Evolutionary conservation across 495 filamentous ascomycete species (phyloP), one percentile per base, ranked within the genome.

Genomic region (Tirmania nivea): DNA sequence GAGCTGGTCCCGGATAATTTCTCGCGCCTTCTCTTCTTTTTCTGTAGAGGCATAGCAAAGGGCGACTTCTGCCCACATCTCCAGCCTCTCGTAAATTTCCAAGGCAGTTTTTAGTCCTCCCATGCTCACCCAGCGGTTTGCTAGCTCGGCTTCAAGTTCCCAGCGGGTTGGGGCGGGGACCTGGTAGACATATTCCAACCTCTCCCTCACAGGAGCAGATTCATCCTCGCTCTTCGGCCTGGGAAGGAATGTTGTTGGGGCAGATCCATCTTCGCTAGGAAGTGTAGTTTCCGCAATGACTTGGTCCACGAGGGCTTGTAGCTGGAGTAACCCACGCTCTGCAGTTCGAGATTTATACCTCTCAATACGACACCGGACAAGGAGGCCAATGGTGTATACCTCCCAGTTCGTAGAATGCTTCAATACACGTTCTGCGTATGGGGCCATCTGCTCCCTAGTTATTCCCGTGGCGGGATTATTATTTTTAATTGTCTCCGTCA

Each of bases 321-420:
- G 77, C 67, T 99, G 90, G 6, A 99, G 70, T 2, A 99, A 78
- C 8, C 87, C 79, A 54, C 90, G 71, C 63, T 99, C 92, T 7
- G 86, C 72, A 0, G 90, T 96, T 48, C 90, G 73, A 34, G 86
- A 83, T 54, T 74, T 75, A 63, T 87, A 84, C 0, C 84, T 78
- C 66, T 99, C 90, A 55, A 95, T 85, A 3, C 90, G 73, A 62
- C 84, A 89, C 47, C 90, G 76, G 6, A 94, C 79, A 2, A 96
- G 70, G 6, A 99, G 69, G 1, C 84, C 90, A 61, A 95, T 85
- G 0, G 90, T 95, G 63, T 99, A 96, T 19, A 94, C 80, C 66
- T 96, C 92, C 90, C 90, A 99, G 66, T 96, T 96, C 2, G 86
- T 86, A 49, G 87, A 85, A 52, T 90, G 86, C 14, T 82, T 74